A percentile compares a stretch with the other conserved stretches of the same genome.
Evolutionary conservation across 2,329 filamentous ascomycete species (phyloP).

Genomic region (Exophiala lecanii-corni): DNA sequence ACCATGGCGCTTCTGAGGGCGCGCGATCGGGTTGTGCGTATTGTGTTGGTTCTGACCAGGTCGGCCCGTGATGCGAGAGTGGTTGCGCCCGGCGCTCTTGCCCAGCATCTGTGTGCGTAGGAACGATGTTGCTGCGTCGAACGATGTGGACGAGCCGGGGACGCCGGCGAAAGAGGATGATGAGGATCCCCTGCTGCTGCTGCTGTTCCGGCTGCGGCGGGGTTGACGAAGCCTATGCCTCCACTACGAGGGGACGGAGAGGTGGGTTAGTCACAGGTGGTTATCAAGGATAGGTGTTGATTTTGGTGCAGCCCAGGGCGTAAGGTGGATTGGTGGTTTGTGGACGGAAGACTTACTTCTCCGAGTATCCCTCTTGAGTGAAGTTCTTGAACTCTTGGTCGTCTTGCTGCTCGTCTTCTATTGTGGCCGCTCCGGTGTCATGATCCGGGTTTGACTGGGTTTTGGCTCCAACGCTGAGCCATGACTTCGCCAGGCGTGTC

Average conservation of each 20-base stretch:
- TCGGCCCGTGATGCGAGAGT: too few relatives aligned
- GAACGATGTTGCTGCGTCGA: constrained; percentile 16
- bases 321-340: too few relatives aligned
- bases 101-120: constrained; percentile 18
- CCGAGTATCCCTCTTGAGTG: background rate
- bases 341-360: background rate
- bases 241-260: too few relatives aligned
- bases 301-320: too few relatives aligned
- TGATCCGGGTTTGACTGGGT: background rate
- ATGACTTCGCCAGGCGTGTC: constrained; percentile 17
- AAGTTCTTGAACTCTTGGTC: background rate
- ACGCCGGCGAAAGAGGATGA: too few relatives aligned
- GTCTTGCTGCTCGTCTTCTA: background rate
- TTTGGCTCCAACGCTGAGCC: constrained; percentile 5
- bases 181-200: too few relatives aligned
- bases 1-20: background rate
- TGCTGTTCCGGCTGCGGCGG: too few relatives aligned
- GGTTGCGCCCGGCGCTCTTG: background rate
- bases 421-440: background rate
- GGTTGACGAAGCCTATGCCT: background rate
- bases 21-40: background rate
- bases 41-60: background rate
- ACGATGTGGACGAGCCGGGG: background rate
- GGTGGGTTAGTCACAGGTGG: too few relatives aligned
- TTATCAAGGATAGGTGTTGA: too few relatives aligned